These are phyloP conservation scores for Syzygium malaccense DNA, from an alignment of 441 rosid species.

Conservation along the genomic window DNA sequence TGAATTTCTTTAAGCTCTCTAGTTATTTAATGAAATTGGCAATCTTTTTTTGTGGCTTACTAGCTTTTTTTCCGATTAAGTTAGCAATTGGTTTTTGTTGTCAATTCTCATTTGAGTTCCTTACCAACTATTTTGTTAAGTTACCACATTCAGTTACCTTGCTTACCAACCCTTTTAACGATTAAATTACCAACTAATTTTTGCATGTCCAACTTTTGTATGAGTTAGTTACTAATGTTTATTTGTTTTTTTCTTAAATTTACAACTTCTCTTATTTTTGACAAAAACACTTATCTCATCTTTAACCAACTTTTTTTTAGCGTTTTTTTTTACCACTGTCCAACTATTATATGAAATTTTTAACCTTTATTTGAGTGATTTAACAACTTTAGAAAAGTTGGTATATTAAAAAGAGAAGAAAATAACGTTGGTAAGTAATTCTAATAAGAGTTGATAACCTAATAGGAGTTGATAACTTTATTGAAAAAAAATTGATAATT, in stretches of 20 bases:
- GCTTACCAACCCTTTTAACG: neutral
- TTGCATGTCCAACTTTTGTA: neutral
- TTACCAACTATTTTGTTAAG: neutral
- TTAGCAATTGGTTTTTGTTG: neutral
- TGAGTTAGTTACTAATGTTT: neutral
- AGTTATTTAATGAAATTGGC: neutral
- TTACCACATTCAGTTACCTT: neutral
- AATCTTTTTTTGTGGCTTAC: neutral
- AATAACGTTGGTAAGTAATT: too few relatives aligned
- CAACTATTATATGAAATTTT: too few relatives aligned
- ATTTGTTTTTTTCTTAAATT: neutral
- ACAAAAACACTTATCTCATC: neutral
- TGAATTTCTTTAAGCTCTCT: neutral
- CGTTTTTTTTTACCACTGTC: too few relatives aligned
- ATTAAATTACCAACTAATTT: neutral
- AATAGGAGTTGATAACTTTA: too few relatives aligned
- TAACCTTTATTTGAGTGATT: too few relatives aligned
- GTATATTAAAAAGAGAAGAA: neutral
- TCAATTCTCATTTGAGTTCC: neutral
- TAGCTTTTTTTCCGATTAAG: neutral
- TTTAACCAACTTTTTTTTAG: too few relatives aligned
- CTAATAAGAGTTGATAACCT: neutral
- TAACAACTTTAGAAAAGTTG: neutral
- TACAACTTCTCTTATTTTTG: neutral
- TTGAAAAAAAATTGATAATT: neutral